Evolutionary conservation across 345 rosid genomes (phyloP), one percentile per base, ranked within the genome.

Genomic region (Sonneratia caseolaris): DNA sequence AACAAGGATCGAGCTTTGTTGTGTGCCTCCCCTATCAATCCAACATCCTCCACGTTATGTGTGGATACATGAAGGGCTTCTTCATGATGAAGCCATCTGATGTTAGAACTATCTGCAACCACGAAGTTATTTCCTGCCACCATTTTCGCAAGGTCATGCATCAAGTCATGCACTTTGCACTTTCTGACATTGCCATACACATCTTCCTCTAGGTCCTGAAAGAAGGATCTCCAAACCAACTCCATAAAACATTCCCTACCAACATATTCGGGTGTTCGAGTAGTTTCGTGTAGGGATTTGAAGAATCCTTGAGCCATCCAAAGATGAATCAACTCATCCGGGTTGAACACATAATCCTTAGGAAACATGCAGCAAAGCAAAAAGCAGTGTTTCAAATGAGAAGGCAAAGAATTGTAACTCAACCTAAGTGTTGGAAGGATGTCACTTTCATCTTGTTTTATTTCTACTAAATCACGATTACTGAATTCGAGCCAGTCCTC

Each of bases 311-410:
- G 70, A 0, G 73, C 78, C 14, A 67, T 71, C 81, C 81, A 78
- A 4, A 78, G 68, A 9, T n/a, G 1, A 19, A 67, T 1, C 43
- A 80, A 24, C 8, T 15, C 43, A 3, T 62, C 7, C 3, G 64
- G 61, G 36, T 66, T 7, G 7, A 80, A 45, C 15, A 3, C 66
- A 38, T 47, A 15, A 13, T 35, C 81, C 62, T 69, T 77, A 1
- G 83, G 83, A n/a, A 77, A 74, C 36, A 80, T 64, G 21, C 72
- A n/a, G 49, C 81, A 80, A 2, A 68, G n/a, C n/a, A n/a, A 51
- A 47, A 80, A 77, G 7, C 81, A 80, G 3, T 22, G 70, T 42
- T 69, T 80, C 62, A 80, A 49, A 59, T 40, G 71, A 2, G 75
- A 22, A 0, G 83, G 75, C 1, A 80, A 73, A 61, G 36, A 12